Conservation (phyloP, 2,329 filamentous ascomycete genomes). For the Fusarium sublunatum region DNA sequence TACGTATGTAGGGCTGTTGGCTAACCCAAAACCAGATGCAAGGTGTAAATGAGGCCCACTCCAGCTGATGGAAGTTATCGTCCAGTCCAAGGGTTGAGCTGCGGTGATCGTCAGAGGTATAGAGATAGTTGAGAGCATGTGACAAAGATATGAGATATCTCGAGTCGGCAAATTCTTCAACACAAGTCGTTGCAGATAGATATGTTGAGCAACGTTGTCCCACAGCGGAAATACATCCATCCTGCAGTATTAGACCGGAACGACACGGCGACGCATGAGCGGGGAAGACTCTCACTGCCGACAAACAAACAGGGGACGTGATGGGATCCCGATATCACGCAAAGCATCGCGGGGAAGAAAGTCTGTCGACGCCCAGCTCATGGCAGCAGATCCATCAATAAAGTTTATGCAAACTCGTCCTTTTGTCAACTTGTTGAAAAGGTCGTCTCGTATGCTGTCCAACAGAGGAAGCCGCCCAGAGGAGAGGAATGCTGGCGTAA, state of each 20-base stretch:
- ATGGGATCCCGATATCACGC: background rate
- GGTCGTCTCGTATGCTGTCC: background rate
- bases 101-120: conserved; percentile 4
- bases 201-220: background rate
- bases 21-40: conserved; percentile 27
- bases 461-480: background rate
- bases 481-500: conserved; percentile 37
- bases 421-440: conserved; percentile 1
- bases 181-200: background rate
- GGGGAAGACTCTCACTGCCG: background rate
- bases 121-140: conserved; percentile 18
- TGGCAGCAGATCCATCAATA: background rate
- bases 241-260: too few species aligned
- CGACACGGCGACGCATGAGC: background rate
- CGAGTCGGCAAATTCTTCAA: background rate
- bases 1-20: conserved; percentile 25
- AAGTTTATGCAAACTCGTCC: conserved; percentile 5
- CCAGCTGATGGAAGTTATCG: conserved; percentile 11
- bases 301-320: conserved; percentile 3
- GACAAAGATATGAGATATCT: conserved; percentile 5
- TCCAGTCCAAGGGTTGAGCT: background rate
- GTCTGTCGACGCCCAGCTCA: background rate
- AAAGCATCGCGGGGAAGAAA: background rate
- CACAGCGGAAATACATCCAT: background rate
- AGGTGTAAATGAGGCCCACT: conserved; percentile 26